Percentiles rank a stretch among this genome's conserved stretches.
Conservation (phyloP, 257 asterid genomes). For the Capsicum chinense region DNA sequence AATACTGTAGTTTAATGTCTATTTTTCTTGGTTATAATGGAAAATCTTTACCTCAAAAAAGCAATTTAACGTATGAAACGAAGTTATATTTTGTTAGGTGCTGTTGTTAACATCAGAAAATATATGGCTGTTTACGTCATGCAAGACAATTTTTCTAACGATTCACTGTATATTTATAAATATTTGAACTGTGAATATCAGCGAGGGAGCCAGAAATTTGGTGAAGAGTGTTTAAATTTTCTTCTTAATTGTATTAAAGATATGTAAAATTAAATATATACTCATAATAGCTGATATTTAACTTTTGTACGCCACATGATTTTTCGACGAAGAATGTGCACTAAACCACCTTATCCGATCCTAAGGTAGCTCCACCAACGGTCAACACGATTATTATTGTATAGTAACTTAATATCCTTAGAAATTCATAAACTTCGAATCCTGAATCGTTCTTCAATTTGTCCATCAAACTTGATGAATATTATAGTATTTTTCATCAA, state of each 20-base stretch:
- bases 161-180: neutral
- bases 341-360: no score
- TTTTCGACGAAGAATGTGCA: no score
- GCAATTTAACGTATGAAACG: neutral
- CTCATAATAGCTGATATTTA: no score
- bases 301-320: no score
- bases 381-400: neutral
- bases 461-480: no score
- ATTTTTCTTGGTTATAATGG: neutral
- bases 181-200: no score
- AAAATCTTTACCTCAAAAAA: neutral
- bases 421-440: neutral
- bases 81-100: neutral
- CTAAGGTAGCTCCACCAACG: no score
- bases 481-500: no score
- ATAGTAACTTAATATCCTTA: neutral
- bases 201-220: no score
- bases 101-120: neutral
- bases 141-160: neutral
- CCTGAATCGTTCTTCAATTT: neutral
- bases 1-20: neutral
- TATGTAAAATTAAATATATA: no score
- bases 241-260: no score
- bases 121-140: neutral
- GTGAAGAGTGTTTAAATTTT: no score